These are phyloP conservation scores for Parachlorella kessleri DNA, from an alignment of 139 green algal species.

Conservation along the genomic window DNA sequence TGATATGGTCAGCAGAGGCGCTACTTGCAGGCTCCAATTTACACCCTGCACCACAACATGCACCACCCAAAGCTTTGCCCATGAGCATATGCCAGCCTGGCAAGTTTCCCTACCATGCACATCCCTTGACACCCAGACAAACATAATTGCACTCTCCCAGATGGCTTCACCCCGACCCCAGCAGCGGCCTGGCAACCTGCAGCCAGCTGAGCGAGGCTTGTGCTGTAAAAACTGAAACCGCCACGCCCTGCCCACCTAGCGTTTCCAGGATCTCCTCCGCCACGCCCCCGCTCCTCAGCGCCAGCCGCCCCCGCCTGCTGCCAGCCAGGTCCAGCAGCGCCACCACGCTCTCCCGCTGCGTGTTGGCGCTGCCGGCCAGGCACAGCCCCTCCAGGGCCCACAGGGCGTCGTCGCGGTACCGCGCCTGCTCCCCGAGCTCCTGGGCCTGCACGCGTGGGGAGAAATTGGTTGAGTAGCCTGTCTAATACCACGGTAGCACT, in stretches of 20 bases:
- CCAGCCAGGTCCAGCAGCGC: constrained; percentile 25
- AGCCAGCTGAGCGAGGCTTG: not conserved
- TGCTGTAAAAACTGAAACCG: not conserved
- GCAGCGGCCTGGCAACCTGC: not conserved
- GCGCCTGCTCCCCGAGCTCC: constrained; percentile 36
- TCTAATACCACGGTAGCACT: too few species aligned
- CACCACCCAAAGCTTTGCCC: too few species aligned
- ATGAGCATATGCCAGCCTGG: too few species aligned
- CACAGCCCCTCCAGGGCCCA: constrained; percentile 37
- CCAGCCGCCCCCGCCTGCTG: constrained; percentile 16
- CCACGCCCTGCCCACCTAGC: constrained; percentile 4
- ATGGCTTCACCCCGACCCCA: not conserved
- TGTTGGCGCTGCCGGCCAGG: not conserved
- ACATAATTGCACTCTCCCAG: not conserved
- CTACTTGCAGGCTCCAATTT: too few species aligned
- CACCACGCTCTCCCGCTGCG: constrained; percentile 8
- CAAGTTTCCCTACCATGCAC: not conserved
- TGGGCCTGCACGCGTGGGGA: constrained; percentile 46
- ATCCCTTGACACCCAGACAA: not conserved
- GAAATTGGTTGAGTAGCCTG: too few species aligned
- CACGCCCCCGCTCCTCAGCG: constrained; percentile 15
- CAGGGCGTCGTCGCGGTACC: constrained; percentile 19
- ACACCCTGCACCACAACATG: too few species aligned
- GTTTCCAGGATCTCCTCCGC: constrained; percentile 21
- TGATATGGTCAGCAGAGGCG: too few species aligned